phyloP scores from a whole-genome alignment of 2,329 filamentous ascomycete species.

The Neofusicoccum sp. region DNA sequence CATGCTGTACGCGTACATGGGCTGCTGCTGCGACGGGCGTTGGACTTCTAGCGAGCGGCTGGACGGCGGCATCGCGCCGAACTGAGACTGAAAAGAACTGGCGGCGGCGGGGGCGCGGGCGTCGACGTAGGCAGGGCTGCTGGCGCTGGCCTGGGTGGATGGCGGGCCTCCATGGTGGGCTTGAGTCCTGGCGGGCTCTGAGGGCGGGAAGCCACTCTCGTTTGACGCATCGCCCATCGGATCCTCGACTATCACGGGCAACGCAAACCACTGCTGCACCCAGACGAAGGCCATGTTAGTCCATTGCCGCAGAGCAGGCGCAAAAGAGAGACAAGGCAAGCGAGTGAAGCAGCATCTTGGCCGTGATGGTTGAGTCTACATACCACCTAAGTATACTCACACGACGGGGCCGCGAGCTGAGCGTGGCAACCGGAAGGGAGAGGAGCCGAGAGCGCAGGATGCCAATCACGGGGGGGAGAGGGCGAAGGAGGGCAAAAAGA shows the following conservation, averaged over 20 bases:
- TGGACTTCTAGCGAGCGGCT: constrained; percentile 29
- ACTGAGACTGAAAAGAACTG: constrained; percentile 13
- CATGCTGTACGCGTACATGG: constrained; percentile 23
- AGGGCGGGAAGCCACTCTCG: constrained; percentile 29
- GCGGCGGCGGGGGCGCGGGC: constrained; percentile 22
- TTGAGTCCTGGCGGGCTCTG: constrained; percentile 31
- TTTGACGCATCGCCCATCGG: constrained; percentile 41
- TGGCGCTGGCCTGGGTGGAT: neutral
- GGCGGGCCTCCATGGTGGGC: constrained; percentile 20
- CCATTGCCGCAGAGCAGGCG: neutral
- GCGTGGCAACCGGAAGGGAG: constrained; percentile 10
- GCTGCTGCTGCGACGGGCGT: constrained; percentile 28
- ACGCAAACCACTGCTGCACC: constrained; percentile 44
- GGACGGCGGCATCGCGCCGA: constrained; percentile 20
- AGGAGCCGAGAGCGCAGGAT: constrained; percentile 6
- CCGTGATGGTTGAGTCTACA: neutral
- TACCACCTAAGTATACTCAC: constrained; percentile 11
- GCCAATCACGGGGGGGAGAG: constrained; percentile 24
- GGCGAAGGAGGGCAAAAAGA: constrained; percentile 32
- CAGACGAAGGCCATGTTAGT: constrained; percentile 43
- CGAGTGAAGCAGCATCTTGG: neutral
- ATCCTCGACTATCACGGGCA: constrained; percentile 39
- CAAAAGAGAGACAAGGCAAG: neutral
- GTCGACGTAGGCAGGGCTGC: constrained; percentile 19
- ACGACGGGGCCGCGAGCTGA: neutral